A percentile compares a stretch with the other conserved stretches of the same genome.
Conservation (phyloP, 2,329 filamentous ascomycete genomes). For the Aspergillus sp. region DNA sequence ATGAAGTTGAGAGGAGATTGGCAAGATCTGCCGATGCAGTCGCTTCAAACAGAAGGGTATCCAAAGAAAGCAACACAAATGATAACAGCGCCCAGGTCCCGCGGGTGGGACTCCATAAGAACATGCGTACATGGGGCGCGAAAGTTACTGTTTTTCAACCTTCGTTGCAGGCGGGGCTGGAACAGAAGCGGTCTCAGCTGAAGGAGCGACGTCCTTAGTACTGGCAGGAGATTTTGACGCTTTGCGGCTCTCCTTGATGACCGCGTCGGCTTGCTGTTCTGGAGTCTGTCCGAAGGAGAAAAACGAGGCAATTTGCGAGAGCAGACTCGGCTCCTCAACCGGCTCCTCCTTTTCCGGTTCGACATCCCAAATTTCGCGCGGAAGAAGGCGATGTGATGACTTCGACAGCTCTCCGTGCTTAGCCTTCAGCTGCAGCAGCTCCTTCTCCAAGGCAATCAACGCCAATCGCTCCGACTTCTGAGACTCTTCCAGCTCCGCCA, state of each 20-base stretch:
- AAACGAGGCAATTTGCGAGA: conserved; percentile 33
- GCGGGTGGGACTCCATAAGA: neutral
- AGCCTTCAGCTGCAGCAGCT: conserved; percentile 41
- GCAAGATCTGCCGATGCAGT: neutral
- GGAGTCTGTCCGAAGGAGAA: conserved; percentile 24
- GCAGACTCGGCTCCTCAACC: conserved; percentile 28
- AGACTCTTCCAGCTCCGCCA: conserved; percentile 56
- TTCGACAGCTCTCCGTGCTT: conserved; percentile 33
- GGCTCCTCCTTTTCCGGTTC: conserved; percentile 27
- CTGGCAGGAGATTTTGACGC: neutral
- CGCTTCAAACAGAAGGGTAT: conserved; percentile 15
- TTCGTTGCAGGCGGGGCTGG: neutral
- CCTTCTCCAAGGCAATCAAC: conserved; percentile 45
- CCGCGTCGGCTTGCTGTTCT: conserved; percentile 12
- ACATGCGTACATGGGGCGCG: conserved; percentile 1
- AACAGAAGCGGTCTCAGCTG: neutral
- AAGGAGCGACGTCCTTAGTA: neutral
- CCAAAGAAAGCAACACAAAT: conserved; percentile 8
- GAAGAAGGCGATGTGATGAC: conserved; percentile 32
- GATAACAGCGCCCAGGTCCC: neutral
- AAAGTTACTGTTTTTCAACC: neutral
- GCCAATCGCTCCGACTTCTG: conserved; percentile 40
- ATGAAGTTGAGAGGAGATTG: conserved; percentile 5
- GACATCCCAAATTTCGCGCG: conserved; percentile 39
- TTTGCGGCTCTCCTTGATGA: conserved; percentile 6